Evolutionary conservation across 805 yeast genomes (phyloP).

Genomic region (Torulaspora microellipsoides): DNA sequence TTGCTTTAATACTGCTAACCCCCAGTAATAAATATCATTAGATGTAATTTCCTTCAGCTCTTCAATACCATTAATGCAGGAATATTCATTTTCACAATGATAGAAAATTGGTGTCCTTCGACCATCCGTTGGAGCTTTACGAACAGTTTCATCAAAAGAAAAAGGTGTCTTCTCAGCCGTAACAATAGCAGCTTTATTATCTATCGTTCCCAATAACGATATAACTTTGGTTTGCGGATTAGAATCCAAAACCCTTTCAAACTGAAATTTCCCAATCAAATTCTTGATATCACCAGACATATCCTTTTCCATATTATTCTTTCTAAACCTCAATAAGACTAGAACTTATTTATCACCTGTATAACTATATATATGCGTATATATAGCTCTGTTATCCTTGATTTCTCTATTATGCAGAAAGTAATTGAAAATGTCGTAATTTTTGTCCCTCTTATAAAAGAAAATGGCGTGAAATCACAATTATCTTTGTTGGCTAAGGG

Average conservation of each 20-base stretch:
- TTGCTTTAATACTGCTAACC: slow-evolving; percentile 48
- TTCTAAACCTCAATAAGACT: too few relatives aligned
- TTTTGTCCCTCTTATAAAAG: too few relatives aligned
- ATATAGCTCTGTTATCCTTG: too few relatives aligned
- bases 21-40: slow-evolving; percentile 89
- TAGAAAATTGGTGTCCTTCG: slow-evolving; percentile 9
- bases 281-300: neutral
- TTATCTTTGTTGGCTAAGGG: too few relatives aligned
- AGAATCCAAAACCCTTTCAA: slow-evolving; percentile 44
- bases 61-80: slow-evolving; percentile 31
- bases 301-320: too few relatives aligned
- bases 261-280: slow-evolving; percentile 42
- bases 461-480: too few relatives aligned
- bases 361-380: too few relatives aligned
- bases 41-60: slow-evolving; percentile 42
- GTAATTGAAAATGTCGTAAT: too few relatives aligned
- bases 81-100: slow-evolving; percentile 17
- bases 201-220: slow-evolving; percentile 66
- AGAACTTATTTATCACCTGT: too few relatives aligned
- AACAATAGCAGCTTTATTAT: slow-evolving; percentile 57
- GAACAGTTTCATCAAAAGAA: slow-evolving; percentile 30
- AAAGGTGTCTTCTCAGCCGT: slow-evolving; percentile 72
- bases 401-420: too few relatives aligned
- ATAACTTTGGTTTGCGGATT: slow-evolving; percentile 65
- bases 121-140: slow-evolving; percentile 7